Percentiles rank a stretch among this genome's conserved stretches.
phyloP scores from a whole-genome alignment of 176 grass and related monocot species.

The Dactylis glomerata region DNA sequence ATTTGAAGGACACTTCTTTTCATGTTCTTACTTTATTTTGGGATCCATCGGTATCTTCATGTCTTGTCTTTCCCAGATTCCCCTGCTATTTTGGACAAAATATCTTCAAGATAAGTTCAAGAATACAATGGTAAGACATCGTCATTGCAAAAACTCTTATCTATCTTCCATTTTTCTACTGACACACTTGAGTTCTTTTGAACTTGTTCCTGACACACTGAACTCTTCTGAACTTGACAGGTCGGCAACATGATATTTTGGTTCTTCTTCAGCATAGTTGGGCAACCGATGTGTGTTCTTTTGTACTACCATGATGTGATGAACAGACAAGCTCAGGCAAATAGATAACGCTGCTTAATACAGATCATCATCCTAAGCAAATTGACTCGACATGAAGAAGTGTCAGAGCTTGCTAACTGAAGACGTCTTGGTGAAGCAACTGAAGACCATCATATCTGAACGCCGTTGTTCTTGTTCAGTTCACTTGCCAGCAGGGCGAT shows the following conservation, averaged over 20 bases:
- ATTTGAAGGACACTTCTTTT: neutral
- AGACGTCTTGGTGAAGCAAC: too few relatives aligned
- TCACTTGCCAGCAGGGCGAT: neutral
- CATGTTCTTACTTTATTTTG: neutral
- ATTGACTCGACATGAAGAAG: neutral
- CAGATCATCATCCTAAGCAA: conserved; percentile 1
- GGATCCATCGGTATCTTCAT: conserved; percentile 8
- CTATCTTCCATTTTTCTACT: too few relatives aligned
- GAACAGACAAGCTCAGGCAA: conserved; percentile 68
- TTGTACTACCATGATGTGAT: conserved; percentile 97
- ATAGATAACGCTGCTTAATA: conserved; percentile 25
- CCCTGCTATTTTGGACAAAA: conserved; percentile 77
- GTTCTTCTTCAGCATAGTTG: conserved; percentile 99
- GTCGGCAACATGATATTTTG: conserved; percentile 99
- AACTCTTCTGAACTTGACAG: conserved; percentile 30
- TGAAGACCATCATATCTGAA: too few relatives aligned
- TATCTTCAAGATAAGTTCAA: conserved; percentile 82
- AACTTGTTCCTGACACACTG: neutral
- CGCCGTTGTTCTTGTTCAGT: too few relatives aligned
- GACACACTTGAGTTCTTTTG: too few relatives aligned
- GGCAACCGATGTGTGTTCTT: conserved; percentile 94
- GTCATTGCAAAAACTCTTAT: neutral
- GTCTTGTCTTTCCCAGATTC: conserved; percentile 52
- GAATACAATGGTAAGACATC: conserved; percentile 64
- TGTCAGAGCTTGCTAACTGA: conserved; percentile 1